phyloP scores from a whole-genome alignment of 2,329 filamentous ascomycete genomes.

The Macrophomina pseudophaseolina region DNA sequence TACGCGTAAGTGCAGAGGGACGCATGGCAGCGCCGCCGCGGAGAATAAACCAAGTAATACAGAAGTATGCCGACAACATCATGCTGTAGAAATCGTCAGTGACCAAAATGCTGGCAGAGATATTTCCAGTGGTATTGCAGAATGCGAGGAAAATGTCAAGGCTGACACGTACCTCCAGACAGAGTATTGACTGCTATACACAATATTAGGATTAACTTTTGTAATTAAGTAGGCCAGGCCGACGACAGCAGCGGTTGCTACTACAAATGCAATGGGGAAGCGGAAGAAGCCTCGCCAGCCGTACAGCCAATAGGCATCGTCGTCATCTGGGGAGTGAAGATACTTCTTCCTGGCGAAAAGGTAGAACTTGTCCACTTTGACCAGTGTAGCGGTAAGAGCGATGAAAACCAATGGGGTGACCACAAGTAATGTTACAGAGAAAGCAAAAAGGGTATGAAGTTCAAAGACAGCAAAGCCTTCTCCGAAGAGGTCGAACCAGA shows the following conservation, averaged over 20 bases:
- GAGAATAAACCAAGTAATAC: slow-evolving; percentile 81
- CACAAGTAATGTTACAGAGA: slow-evolving; percentile 82
- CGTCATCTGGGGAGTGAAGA: slow-evolving; percentile 63
- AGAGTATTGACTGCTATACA: slow-evolving; percentile 87
- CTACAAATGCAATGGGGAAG: slow-evolving; percentile 75
- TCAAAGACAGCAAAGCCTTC: slow-evolving; percentile 77
- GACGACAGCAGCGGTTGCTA: slow-evolving; percentile 71
- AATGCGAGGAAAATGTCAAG: neutral
- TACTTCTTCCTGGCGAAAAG: slow-evolving; percentile 73
- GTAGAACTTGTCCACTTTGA: slow-evolving; percentile 81
- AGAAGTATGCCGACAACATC: slow-evolving; percentile 81
- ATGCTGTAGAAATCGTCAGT: slow-evolving; percentile 57
- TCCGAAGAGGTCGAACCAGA: slow-evolving; percentile 96
- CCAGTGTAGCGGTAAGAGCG: slow-evolving; percentile 70
- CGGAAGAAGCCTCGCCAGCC: slow-evolving; percentile 85
- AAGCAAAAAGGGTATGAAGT: slow-evolving; percentile 80
- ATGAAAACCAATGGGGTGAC: slow-evolving; percentile 76
- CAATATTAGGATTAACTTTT: slow-evolving; percentile 85
- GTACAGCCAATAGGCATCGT: slow-evolving; percentile 67
- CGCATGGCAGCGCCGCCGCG: slow-evolving; percentile 78
- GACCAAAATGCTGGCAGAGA: too few relatives aligned
- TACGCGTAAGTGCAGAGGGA: slow-evolving; percentile 83
- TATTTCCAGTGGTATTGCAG: neutral
- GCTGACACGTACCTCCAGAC: slow-evolving; percentile 67
- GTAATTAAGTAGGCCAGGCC: slow-evolving; percentile 75